A percentile compares a stretch with the other conserved stretches of the same genome.
Evolutionary conservation across 192 early-diverging fungal species (phyloP).

Genomic region (Funneliformis geosporum): DNA sequence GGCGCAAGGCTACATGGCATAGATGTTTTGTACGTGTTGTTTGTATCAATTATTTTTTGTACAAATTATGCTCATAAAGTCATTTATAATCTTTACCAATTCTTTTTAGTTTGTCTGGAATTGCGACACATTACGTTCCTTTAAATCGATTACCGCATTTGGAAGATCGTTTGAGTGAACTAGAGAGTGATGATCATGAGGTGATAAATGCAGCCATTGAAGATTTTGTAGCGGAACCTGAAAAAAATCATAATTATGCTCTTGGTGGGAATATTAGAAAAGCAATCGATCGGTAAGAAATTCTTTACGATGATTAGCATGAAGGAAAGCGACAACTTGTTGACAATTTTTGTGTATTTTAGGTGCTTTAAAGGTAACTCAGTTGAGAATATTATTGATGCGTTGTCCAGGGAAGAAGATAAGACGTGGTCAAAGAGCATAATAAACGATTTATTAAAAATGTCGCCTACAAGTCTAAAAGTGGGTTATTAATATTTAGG

Average conservation of each 20-base stretch:
- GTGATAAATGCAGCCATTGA: conserved; percentile 87
- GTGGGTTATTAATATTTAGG: conserved; percentile 40
- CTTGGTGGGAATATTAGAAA: conserved; percentile 52
- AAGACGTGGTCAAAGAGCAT: conserved; percentile 72
- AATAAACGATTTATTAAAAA: conserved; percentile 56
- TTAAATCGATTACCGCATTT: conserved; percentile 78
- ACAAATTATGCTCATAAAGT: not conserved
- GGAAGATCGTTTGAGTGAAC: conserved; percentile 76
- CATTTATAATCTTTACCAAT: not conserved
- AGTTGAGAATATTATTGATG: conserved; percentile 80
- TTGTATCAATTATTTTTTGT: conserved; percentile 17
- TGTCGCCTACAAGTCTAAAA: conserved; percentile 89
- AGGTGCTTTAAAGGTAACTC: conserved; percentile 83
- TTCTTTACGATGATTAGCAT: not conserved
- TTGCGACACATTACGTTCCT: conserved; percentile 96
- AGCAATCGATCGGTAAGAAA: conserved; percentile 67
- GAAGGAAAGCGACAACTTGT: not conserved
- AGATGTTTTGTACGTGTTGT: conserved; percentile 74
- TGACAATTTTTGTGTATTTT: conserved; percentile 5
- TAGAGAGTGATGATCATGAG: conserved; percentile 73
- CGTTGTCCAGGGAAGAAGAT: conserved; percentile 70
- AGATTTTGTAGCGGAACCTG: conserved; percentile 78
- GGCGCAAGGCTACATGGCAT: conserved; percentile 74
- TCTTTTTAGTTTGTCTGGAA: conserved; percentile 72
- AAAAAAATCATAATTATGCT: conserved; percentile 41